Evolutionary conservation across 306 rosid species (phyloP), one percentile per base, ranked within the genome.

Genomic region (Cucurbita ficifolia): DNA sequence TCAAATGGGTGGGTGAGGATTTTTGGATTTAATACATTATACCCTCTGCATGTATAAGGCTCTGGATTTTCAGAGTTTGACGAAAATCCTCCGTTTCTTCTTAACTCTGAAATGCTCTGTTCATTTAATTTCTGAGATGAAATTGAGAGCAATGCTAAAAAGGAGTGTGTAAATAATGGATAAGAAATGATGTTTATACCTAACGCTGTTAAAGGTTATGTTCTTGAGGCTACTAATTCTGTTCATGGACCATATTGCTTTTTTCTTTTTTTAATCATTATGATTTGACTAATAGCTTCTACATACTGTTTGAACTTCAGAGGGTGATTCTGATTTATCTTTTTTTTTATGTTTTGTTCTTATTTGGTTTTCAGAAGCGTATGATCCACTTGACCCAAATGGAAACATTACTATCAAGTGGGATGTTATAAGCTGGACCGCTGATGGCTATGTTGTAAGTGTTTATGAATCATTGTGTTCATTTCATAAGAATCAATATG

Each of bases 371-470:
- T 63, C 50, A 79, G 82, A 50, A 65, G 85, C 83, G 10, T 82
- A 76, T 79, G 83, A 79, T 73, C 58, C 76, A 3, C 71, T 82
- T 57, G 86, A 82, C 43, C 86, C 83, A 12, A 40, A 67, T 57
- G 85, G 81, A 4, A 76, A 71, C 79, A 76, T 82, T 22, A 73
- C 77, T 56, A 61, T 79, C 76, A 79, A 76, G 59, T 79, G 83
- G 86, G 86, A 79, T 82, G 38, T 79, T 58, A 17, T 67, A 5
- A 74, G 55, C 70, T 82, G 85, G 85, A 79, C 74, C 21, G 33
- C 81, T 7, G 82, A 82, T 79, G 85, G 78, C 62, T 82, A 79
- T 72, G 76, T 72, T 79, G 85, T 79, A 60, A 72, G 85, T 75
- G 3, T 72, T 53, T 10, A 67, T 35, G 63, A 36, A 38, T 72